Conservation (phyloP, 2,329 filamentous ascomycete species). For the Aspergillus pseudoglaucus region DNA sequence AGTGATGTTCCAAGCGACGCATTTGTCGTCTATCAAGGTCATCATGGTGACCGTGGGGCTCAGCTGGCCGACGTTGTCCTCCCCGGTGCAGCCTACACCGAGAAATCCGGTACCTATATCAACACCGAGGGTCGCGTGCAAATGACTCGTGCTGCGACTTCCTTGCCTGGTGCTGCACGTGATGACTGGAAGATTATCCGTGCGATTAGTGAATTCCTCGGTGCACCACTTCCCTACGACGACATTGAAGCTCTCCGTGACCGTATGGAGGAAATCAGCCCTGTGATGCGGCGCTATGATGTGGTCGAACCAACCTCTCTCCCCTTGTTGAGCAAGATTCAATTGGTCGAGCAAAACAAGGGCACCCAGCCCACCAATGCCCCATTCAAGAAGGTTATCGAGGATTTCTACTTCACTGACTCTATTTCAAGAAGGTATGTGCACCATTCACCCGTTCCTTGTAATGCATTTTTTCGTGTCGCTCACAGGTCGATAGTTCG, state of each 20-base stretch:
- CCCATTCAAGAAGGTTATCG: conserved; percentile 75
- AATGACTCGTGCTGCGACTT: conserved; percentile 83
- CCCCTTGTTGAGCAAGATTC: conserved; percentile 75
- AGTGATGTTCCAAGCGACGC: conserved; percentile 89
- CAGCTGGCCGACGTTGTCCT: conserved; percentile 90
- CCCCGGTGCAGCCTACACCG: conserved; percentile 90
- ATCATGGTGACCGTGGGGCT: conserved; percentile 91
- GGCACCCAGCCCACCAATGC: conserved; percentile 65
- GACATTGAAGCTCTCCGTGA: conserved; percentile 83
- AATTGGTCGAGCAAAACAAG: conserved; percentile 95
- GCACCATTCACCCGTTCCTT: neutral
- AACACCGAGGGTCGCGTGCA: conserved; percentile 97
- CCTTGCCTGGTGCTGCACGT: conserved; percentile 78
- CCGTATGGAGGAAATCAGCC: conserved; percentile 92
- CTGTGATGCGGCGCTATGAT: conserved; percentile 82
- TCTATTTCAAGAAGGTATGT: conserved; percentile 88
- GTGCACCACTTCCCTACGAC: conserved; percentile 81
- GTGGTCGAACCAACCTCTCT: conserved; percentile 76
- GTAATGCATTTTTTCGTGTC: neutral
- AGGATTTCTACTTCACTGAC: conserved; percentile 98
- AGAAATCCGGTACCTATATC: conserved; percentile 92
- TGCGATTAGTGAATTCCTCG: conserved; percentile 84
- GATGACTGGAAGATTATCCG: conserved; percentile 99
- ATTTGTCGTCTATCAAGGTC: conserved; percentile 95
- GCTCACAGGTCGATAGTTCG: conserved; percentile 53